These are phyloP conservation scores for Russula abietina DNA, from an alignment of 768 basidiomycete species.

Conservation along the genomic window DNA sequence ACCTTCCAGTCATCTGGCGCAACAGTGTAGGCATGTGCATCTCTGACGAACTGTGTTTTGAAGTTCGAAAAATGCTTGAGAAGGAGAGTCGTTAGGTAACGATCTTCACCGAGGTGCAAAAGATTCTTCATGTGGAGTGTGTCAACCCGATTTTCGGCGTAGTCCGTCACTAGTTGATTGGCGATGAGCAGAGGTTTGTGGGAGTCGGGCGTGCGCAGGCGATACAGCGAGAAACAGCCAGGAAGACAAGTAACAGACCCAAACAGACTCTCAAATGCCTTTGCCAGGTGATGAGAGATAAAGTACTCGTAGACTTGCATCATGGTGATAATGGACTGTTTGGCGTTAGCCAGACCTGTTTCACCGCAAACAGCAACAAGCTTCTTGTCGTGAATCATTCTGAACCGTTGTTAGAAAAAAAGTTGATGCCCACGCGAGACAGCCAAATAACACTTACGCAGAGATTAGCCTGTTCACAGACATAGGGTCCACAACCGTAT, in stretches of 20 bases:
- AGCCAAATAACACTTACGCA: conserved; percentile 52
- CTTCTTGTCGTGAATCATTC: conserved; percentile 96
- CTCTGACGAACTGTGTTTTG: conserved; percentile 94
- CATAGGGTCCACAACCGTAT: conserved; percentile 86
- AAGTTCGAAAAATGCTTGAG: conserved; percentile 91
- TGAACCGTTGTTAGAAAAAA: conserved; percentile 30
- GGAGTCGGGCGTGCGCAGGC: conserved; percentile 88
- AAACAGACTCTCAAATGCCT: conserved; percentile 95
- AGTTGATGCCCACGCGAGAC: background rate
- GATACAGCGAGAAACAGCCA: conserved; percentile 98
- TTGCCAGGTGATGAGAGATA: conserved; percentile 98
- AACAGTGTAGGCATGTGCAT: conserved; percentile 90
- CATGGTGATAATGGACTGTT: conserved; percentile 94
- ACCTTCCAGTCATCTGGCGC: conserved; percentile 96
- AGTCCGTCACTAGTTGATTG: conserved; percentile 85
- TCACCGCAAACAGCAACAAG: conserved; percentile 94
- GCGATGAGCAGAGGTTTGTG: conserved; percentile 93
- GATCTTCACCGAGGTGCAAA: conserved; percentile 96
- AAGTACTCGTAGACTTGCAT: conserved; percentile 99
- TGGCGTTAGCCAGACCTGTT: conserved; percentile 86
- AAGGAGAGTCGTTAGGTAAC: conserved; percentile 91
- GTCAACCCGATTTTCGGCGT: conserved; percentile 93
- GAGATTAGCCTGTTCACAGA: conserved; percentile 89
- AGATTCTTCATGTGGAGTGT: conserved; percentile 99
- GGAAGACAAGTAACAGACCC: conserved; percentile 98